Evolutionary conservation across 768 basidiomycete genomes (phyloP).

Genomic region (Mycena belliarum): DNA sequence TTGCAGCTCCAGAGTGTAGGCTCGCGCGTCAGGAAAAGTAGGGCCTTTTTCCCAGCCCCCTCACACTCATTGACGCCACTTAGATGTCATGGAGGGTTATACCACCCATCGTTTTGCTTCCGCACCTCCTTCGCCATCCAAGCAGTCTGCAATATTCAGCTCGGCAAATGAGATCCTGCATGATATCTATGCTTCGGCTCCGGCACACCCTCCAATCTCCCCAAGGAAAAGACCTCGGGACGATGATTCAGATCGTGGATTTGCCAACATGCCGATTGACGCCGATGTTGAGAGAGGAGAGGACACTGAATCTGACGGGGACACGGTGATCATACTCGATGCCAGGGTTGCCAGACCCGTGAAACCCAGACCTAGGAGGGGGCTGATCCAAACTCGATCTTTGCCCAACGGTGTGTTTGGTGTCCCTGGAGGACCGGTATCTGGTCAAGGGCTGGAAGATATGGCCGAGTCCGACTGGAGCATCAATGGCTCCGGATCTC

Average conservation of each 20-base stretch:
- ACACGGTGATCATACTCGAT: conserved; percentile 15
- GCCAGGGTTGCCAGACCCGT: conserved; percentile 30
- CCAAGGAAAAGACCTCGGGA: conserved; percentile 40
- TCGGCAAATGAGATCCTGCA: conserved; percentile 59
- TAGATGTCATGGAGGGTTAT: conserved; percentile 68
- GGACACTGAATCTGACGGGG: conserved; percentile 20
- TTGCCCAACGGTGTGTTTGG: conserved; percentile 31
- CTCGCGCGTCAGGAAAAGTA: conserved; percentile 63
- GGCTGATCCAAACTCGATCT: conserved; percentile 37
- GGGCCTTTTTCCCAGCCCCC: conserved; percentile 24
- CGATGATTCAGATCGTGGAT: conserved; percentile 24
- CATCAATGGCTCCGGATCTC: conserved; percentile 24
- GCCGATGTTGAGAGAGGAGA: conserved; percentile 18
- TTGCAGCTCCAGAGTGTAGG: conserved; percentile 58
- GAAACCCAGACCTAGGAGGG: conserved; percentile 39
- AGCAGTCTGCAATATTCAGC: conserved; percentile 46
- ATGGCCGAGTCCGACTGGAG: conserved; percentile 47
- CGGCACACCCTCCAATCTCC: conserved; percentile 17
- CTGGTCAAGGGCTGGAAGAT: conserved; percentile 8
- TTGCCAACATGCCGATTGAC: conserved; percentile 32
- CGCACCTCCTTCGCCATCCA: conserved; percentile 37
- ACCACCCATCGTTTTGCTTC: conserved; percentile 27
- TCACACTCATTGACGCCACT: conserved; percentile 26
- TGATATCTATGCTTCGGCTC: conserved; percentile 38
- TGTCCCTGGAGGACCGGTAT: background rate